Evolutionary conservation across 345 rosid genomes (phyloP), one percentile per base, ranked within the genome.

Genomic region (Zanthoxylum bungeanum): DNA sequence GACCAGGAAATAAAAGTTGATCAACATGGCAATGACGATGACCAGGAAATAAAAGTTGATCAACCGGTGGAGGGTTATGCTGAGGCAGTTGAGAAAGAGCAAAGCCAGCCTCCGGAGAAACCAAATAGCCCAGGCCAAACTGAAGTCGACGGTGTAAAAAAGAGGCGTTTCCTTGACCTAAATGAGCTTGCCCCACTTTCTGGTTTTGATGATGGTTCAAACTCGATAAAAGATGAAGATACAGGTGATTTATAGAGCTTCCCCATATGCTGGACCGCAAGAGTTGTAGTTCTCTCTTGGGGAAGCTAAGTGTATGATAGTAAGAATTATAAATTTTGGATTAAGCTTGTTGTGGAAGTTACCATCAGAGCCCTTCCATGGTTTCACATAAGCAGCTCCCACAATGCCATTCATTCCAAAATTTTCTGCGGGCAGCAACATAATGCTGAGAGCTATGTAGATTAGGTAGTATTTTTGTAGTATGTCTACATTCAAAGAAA

Each of bases 111-210:
- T 39, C 84, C 76, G 21, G 83, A 77, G 69, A 78, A 85, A 74
- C 75, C 87, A 61, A 78, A 72, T 59, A 79, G 84, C 80, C 85
- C 79, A 1, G 84, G 74, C 57, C 89, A 84, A 80, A 88, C 83
- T 73, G 98, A 86, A 81, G 84, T 46, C 2, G 84, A 77, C 5
- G 88, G 85, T 64, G 85, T 69, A 61, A 82, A 75, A 27, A 86
- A 86, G 76, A 81, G 87, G 80, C 86, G 83, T 67, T 95, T 89
- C 77, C 93, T 95, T 25, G 98, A 95, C 86, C 75, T 95, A 79
- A 92, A 92, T 33, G 93, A 92, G 82, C 90, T 92, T 64, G 99
- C 98, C 27, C 97, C 98, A 2, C 92, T 92, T 50, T 87, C 98
- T 70, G 93, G 97, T 72, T 89, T 91, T 73, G 99, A 92, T 59